phyloP scores from a whole-genome alignment of 495 filamentous ascomycete species.

The Neurospora sp. region DNA sequence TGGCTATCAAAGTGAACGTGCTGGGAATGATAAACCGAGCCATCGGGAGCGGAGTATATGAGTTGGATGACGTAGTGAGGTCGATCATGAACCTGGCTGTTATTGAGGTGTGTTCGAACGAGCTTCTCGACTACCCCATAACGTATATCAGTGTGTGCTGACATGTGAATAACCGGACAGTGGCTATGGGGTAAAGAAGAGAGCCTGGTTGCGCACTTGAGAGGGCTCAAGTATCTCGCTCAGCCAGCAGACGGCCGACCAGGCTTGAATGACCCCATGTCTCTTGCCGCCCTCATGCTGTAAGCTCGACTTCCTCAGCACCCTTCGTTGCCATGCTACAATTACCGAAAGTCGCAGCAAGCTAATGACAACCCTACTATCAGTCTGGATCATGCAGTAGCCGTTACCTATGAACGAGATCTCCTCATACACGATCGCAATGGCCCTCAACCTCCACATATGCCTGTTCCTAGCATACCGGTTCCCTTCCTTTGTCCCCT shows the following conservation, averaged over 20 bases:
- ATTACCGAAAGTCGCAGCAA: background rate
- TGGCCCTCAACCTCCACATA: background rate
- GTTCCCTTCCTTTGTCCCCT: background rate
- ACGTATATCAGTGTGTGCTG: background rate
- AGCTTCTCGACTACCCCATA: background rate
- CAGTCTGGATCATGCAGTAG: constrained; percentile 15
- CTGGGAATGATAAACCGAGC: constrained; percentile 14
- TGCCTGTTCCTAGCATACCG: background rate
- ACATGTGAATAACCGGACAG: constrained; percentile 2
- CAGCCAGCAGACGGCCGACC: constrained; percentile 5
- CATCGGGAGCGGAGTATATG: constrained; percentile 5
- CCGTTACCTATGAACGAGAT: constrained; percentile 12
- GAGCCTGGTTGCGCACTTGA: constrained; percentile 17
- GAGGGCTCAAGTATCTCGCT: constrained; percentile 12
- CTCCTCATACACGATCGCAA: constrained; percentile 6
- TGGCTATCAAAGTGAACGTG: constrained; percentile 8
- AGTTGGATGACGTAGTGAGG: constrained; percentile 10
- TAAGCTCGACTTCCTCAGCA: background rate
- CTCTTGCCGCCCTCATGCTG: constrained; percentile 2
- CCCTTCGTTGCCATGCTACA: background rate
- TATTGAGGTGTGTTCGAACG: constrained; percentile 9
- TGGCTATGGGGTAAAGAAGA: constrained; percentile 17
- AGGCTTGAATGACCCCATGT: constrained; percentile 7
- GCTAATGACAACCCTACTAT: background rate
- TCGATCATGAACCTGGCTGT: constrained; percentile 16